A percentile compares a stretch with the other conserved stretches of the same genome.
Evolutionary conservation across 345 rosid species (phyloP).

Genomic region (Hibiscus mutabilis): DNA sequence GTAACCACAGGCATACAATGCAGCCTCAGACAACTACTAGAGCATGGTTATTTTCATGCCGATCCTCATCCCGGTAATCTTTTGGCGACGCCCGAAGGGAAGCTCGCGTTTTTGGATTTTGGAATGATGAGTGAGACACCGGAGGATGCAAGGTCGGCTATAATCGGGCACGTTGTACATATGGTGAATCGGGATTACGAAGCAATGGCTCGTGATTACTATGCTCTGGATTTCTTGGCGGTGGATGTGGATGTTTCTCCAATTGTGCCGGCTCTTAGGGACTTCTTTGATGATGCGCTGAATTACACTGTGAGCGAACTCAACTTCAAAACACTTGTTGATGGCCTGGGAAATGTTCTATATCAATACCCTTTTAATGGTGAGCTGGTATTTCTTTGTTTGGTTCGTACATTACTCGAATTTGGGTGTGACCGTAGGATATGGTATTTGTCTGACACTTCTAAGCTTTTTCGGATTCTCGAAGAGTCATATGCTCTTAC

Average conservation of each 20-base stretch:
- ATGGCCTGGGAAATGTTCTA: constrained; percentile 87
- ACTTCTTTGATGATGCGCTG: constrained; percentile 93
- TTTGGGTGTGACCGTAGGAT: no score
- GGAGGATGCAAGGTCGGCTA: constrained; percentile 90
- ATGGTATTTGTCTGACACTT: no score
- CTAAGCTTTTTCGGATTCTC: no score
- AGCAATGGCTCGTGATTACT: constrained; percentile 97
- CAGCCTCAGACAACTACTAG: constrained; percentile 89
- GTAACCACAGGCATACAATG: constrained; percentile 95
- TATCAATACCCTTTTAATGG: constrained; percentile 87
- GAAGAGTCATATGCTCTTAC: no score
- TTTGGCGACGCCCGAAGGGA: constrained; percentile 94
- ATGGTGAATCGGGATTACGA: constrained; percentile 95
- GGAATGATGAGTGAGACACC: constrained; percentile 99
- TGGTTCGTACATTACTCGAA: no score
- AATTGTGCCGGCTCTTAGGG: constrained; percentile 77
- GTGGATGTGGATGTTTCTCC: constrained; percentile 92
- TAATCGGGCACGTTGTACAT: constrained; percentile 89
- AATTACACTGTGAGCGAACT: constrained; percentile 87
- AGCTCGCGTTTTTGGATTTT: constrained; percentile 95
- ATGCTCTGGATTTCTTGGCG: constrained; percentile 75
- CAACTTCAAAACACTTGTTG: constrained; percentile 84
- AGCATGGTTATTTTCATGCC: constrained; percentile 94
- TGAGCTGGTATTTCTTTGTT: constrained; percentile 19
- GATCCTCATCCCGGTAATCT: constrained; percentile 99